Conservation (phyloP, 495 filamentous ascomycete species). For the Tuber borchii region DNA sequence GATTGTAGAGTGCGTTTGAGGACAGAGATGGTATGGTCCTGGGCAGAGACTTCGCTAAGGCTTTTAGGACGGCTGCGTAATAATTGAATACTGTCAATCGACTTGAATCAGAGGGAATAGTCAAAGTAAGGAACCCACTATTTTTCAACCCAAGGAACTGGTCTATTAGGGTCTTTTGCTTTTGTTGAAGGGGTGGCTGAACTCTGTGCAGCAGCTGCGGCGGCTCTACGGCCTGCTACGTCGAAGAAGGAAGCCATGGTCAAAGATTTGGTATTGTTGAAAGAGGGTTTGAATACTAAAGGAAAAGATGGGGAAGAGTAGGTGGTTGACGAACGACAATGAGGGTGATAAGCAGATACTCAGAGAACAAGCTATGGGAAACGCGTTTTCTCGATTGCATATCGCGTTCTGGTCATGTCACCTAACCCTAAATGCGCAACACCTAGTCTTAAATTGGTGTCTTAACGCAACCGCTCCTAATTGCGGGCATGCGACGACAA, state of each 20-base stretch:
- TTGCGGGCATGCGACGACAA: neutral
- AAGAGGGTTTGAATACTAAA: neutral
- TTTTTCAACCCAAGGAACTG: conserved; percentile 99
- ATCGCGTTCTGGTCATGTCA: neutral
- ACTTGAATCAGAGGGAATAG: neutral
- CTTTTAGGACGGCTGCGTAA: conserved; percentile 74
- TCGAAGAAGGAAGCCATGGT: conserved; percentile 84
- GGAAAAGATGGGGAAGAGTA: neutral
- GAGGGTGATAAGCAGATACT: neutral
- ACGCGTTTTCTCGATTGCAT: conserved; percentile 1
- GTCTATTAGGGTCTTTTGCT: conserved; percentile 55
- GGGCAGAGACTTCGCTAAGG: conserved; percentile 88
- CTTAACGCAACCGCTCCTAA: neutral
- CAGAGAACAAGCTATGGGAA: neutral
- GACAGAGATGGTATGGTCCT: conserved; percentile 93
- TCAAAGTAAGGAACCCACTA: conserved; percentile 58
- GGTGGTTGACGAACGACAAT: neutral
- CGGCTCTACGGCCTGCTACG: conserved; percentile 83
- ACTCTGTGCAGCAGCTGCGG: conserved; percentile 57
- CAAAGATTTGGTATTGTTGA: conserved; percentile 3
- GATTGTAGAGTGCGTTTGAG: conserved; percentile 89
- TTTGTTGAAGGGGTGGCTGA: conserved; percentile 45
- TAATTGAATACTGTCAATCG: conserved; percentile 2
- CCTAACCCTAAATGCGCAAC: neutral
- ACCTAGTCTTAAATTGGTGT: neutral